Base-by-base conservation (phyloP, 768 basidiomycete species). In the Suillus placidus region DNA sequence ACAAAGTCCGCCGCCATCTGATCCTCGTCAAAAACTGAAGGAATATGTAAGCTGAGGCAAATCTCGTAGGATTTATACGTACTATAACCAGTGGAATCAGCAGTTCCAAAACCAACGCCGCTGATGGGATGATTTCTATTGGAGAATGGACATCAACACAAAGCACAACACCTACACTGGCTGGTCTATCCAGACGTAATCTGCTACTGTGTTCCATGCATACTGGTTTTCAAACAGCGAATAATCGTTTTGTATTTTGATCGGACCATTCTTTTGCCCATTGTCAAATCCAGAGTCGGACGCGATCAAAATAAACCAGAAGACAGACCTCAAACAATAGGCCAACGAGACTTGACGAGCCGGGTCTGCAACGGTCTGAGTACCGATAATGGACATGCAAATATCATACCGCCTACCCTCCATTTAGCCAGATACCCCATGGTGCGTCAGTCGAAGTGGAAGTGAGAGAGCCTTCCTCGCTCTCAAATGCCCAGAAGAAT, bases 371-470 rank as follows among this genome's bases (percentile, higher is more conserved):
- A 40, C 61, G 42, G 38, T 58, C n/a, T 56, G 30, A 40, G 70
- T 14, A 64, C 56, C n/a, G 9, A 30, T 10, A 32, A 30, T 34
- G n/a, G 2, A 26, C 37, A 32, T 8, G 37, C 20, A 23, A 26
- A 43, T 38, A 32, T 13, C 20, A 14, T 63, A 37, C 6, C 18
- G 57, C 85, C 57, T 69, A 88, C 87, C 88, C 89, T 77, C 89
- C 90, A 66, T 90, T 90, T 32, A 91, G 73, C 89, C 89, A 92
- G 49, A 92, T 87, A 4, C 84, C 84, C 90, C 90, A 91, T 2
- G 90, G 90, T 23, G 87, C 79, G 16, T 76, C 66, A 55, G 72
- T 79, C n/a, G 73, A 71, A 34, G 54, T 6, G 63, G 71, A 75
- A 12, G 85, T 89, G 60, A 91, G 76, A 3, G 89, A 89, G 6